phyloP scores from a whole-genome alignment of 139 green algal species.

The Eudorina sp. region DNA sequence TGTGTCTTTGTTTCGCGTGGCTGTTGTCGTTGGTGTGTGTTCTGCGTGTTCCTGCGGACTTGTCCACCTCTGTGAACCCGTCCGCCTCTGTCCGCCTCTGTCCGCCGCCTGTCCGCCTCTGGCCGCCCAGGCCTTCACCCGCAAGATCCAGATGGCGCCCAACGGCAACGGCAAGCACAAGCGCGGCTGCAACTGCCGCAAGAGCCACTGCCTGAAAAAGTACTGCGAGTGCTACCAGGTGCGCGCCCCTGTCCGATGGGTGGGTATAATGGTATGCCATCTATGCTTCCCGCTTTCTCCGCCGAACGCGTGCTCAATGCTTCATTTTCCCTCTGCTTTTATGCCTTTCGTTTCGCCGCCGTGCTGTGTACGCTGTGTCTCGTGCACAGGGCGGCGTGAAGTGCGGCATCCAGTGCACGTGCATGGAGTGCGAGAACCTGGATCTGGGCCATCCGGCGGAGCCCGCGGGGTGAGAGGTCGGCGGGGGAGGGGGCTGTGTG shows the following conservation, averaged over 20 bases:
- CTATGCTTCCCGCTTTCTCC: not conserved
- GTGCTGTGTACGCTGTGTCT: not conserved
- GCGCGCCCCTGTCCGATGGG: not conserved
- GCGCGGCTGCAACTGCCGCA: conserved; percentile 90
- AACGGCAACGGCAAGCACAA: conserved; percentile 71
- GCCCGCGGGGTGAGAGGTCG: not conserved
- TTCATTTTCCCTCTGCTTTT: not conserved
- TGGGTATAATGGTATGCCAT: not conserved
- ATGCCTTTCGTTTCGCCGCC: not conserved
- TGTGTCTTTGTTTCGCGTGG: too few relatives aligned
- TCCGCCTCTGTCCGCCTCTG: too few relatives aligned
- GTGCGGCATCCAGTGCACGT: conserved; percentile 93
- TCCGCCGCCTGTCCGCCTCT: too few relatives aligned
- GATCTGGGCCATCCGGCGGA: not conserved
- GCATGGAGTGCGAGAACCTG: conserved; percentile 65
- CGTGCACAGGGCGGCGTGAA: conserved; percentile 86
- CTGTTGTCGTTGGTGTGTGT: too few relatives aligned
- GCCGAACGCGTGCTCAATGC: not conserved
- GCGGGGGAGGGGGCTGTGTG: not conserved
- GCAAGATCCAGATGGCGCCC: conserved; percentile 51
- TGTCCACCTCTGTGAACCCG: too few relatives aligned
- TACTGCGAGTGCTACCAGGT: conserved; percentile 99
- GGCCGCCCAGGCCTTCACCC: conserved; percentile 56
- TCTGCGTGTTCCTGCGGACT: too few relatives aligned
- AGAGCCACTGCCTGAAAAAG: conserved; percentile 95